These are phyloP conservation scores for Trichophyton schoenleinii DNA, from an alignment of 2,329 filamentous ascomycete species.

Conservation along the genomic window DNA sequence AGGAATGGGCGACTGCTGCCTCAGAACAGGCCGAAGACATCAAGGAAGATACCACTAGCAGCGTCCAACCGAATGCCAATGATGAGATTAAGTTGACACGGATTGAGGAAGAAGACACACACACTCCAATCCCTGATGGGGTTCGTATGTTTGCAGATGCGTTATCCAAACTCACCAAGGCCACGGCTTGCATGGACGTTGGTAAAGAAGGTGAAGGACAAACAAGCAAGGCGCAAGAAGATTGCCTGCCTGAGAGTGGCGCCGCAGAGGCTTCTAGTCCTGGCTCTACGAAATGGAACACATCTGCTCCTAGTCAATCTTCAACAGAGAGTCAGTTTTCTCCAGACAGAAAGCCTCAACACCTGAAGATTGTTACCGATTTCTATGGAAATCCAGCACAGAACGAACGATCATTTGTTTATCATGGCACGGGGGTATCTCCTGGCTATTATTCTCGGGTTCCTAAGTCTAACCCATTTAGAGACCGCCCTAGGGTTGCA, in stretches of 20 bases:
- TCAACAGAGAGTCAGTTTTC: background rate
- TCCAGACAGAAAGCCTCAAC: background rate
- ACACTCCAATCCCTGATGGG: background rate
- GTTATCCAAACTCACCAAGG: slow-evolving; percentile 1
- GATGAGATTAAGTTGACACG: background rate
- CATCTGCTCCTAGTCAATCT: background rate
- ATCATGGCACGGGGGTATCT: background rate
- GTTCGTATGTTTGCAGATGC: slow-evolving; percentile 10
- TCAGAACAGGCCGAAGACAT: slow-evolving; percentile 5
- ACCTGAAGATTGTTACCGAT: background rate
- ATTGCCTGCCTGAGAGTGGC: background rate
- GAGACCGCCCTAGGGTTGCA: background rate
- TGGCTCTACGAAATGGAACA: background rate
- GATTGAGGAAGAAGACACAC: background rate
- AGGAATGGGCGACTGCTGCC: slow-evolving; percentile 10
- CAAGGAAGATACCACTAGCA: background rate
- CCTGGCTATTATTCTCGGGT: background rate
- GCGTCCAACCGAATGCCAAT: background rate
- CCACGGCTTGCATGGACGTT: background rate
- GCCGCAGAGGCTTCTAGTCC: background rate
- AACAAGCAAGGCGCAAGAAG: background rate
- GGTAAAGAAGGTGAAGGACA: background rate
- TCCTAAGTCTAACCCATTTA: slow-evolving; percentile 11
- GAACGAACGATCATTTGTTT: background rate
- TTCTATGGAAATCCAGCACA: background rate